Percentiles rank a stretch among this genome's conserved stretches.
Evolutionary conservation across 1,284 basidiomycete genomes (phyloP).

Genomic region (Ganoderma multipileum): DNA sequence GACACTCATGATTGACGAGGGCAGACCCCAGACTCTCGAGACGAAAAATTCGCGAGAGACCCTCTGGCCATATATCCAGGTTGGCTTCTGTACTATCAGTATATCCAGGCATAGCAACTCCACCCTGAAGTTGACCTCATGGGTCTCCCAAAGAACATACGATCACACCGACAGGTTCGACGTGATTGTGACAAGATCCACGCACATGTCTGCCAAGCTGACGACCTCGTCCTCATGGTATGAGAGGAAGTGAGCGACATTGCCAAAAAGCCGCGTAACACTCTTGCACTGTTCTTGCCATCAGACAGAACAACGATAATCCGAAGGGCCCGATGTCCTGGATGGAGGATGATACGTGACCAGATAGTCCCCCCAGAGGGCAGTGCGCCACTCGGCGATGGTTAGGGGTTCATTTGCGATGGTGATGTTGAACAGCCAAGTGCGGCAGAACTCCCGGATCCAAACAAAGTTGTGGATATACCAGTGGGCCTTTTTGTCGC

Average conservation of each 20-base stretch:
- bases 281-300: too few species aligned
- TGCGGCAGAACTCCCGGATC: neutral
- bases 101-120: slow-evolving; percentile 9
- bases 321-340: too few species aligned
- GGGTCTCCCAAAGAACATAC: slow-evolving; percentile 7
- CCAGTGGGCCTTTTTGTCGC: neutral
- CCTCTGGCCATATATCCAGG: neutral
- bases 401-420: neutral
- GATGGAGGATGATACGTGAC: too few species aligned
- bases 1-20: neutral
- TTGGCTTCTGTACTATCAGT: neutral
- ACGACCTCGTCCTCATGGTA: neutral
- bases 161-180: neutral
- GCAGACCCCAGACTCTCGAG: slow-evolving; percentile 3
- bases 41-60: neutral
- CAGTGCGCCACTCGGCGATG: slow-evolving; percentile 5
- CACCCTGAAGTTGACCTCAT: slow-evolving; percentile 15
- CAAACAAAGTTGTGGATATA: slow-evolving; percentile 12
- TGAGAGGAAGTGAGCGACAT: neutral
- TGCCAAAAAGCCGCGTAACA: neutral
- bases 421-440: slow-evolving; percentile 2
- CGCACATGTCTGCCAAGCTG: neutral
- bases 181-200: neutral
- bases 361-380: slow-evolving; percentile 7
- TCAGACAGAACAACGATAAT: too few species aligned